Percentiles rank a stretch among this genome's conserved stretches.
phyloP scores from a whole-genome alignment of 176 grass and related monocot species.

The Typha latifolia region DNA sequence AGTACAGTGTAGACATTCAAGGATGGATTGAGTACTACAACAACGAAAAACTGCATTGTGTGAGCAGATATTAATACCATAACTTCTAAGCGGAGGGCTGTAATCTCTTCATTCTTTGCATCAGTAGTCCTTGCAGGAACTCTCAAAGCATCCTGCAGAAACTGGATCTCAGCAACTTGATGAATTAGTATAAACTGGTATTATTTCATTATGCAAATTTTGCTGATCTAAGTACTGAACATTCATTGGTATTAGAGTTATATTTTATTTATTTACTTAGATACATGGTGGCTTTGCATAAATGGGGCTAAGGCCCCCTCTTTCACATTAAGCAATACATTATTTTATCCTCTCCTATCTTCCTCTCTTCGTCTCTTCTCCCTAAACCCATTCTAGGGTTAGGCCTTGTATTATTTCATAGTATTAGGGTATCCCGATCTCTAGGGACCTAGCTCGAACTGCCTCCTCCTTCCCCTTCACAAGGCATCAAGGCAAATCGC shows the following conservation, averaged over 20 bases:
- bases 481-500: too few relatives aligned
- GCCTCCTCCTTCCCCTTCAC: too few relatives aligned
- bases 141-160: constrained; percentile 38
- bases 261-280: neutral
- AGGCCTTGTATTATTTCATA: too few relatives aligned
- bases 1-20: neutral
- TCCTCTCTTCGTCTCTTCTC: too few relatives aligned
- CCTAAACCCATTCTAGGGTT: too few relatives aligned
- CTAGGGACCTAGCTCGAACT: too few relatives aligned
- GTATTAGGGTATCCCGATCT: too few relatives aligned
- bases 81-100: constrained; percentile 27
- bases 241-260: neutral
- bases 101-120: constrained; percentile 39
- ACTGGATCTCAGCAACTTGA: constrained; percentile 17
- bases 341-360: too few relatives aligned
- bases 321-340: too few relatives aligned
- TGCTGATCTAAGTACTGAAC: neutral
- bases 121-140: constrained; percentile 38
- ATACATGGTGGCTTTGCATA: too few relatives aligned
- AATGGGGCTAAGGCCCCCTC: too few relatives aligned
- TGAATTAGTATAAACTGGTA: neutral
- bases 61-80: constrained; percentile 35
- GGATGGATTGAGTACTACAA: neutral
- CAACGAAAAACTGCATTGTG: constrained; percentile 25
- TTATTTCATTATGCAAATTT: constrained; percentile 1